Evolutionary conservation across 352 stramenopile species (phyloP).

Genomic region (Pythium rhizo-oryzae): DNA sequence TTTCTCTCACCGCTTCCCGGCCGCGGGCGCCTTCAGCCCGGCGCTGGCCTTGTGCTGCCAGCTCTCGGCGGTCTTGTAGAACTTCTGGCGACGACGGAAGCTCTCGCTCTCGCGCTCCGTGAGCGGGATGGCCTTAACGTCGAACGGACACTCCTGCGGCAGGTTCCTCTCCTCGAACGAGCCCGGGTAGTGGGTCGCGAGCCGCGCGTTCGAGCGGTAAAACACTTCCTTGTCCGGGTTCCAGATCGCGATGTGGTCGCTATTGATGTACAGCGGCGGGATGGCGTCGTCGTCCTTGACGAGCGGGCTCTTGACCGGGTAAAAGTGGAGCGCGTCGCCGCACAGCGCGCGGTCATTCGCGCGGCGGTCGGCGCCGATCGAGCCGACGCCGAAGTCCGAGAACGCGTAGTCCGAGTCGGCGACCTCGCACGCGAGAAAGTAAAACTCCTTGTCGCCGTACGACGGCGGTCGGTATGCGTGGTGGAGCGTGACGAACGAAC

Average conservation of each 20-base stretch:
- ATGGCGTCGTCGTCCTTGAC: conserved; percentile 21
- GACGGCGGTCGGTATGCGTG: conserved; percentile 36
- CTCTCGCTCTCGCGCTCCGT: conserved; percentile 37
- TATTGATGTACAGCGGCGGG: conserved; percentile 66
- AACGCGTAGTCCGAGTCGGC: conserved; percentile 72
- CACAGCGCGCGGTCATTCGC: conserved; percentile 50
- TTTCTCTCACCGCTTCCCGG: background rate
- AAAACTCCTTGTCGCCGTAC: conserved; percentile 83
- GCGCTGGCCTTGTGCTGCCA: conserved; percentile 14
- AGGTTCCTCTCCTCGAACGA: conserved; percentile 45
- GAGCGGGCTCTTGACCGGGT: conserved; percentile 33
- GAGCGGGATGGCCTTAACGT: conserved; percentile 48
- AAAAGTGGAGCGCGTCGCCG: conserved; percentile 62
- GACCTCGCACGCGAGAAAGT: conserved; percentile 70
- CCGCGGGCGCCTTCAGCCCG: background rate
- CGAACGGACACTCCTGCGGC: conserved; percentile 57
- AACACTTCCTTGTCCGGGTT: conserved; percentile 42
- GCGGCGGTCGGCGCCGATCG: conserved; percentile 45
- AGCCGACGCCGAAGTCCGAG: conserved; percentile 63
- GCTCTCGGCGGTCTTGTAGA: conserved; percentile 32
- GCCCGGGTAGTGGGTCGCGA: conserved; percentile 54
- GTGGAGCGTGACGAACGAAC: conserved; percentile 48
- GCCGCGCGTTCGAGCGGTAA: conserved; percentile 50
- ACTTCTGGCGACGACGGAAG: conserved; percentile 48
- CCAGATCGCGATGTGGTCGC: conserved; percentile 51